These are phyloP conservation scores for Blastobotrys serpentis DNA, from an alignment of 1,139 yeast species.

Conservation along the genomic window DNA sequence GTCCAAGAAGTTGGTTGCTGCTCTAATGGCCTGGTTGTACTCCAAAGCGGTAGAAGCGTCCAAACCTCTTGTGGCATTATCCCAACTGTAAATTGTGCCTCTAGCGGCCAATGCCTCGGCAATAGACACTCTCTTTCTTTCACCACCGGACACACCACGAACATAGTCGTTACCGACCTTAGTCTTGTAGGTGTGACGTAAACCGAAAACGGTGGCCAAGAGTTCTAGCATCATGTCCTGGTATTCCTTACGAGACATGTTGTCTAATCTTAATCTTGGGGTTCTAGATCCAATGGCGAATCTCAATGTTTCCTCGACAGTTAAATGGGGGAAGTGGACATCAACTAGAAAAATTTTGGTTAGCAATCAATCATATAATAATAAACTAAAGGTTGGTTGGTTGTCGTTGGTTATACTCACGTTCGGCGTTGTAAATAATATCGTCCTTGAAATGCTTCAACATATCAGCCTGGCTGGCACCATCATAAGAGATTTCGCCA, in stretches of 20 bases:
- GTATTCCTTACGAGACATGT: constrained; percentile 49
- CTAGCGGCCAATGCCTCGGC: constrained; percentile 62
- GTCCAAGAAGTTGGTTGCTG: constrained; percentile 55
- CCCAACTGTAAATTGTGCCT: constrained; percentile 65
- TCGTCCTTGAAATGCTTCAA: constrained; percentile 49
- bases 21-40: constrained; percentile 61
- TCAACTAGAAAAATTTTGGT: constrained; percentile 37
- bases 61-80: constrained; percentile 76
- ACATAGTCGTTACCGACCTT: constrained; percentile 62
- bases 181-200: constrained; percentile 54
- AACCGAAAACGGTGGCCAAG: constrained; percentile 57
- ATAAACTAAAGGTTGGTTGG: constrained; percentile 7
- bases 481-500: constrained; percentile 52
- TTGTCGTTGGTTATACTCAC: too few species aligned
- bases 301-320: constrained; percentile 60
- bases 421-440: constrained; percentile 59
- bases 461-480: constrained; percentile 51
- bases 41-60: constrained; percentile 75
- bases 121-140: constrained; percentile 60
- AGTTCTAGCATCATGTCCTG: constrained; percentile 50
- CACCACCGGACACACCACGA: constrained; percentile 67
- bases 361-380: not conserved
- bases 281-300: constrained; percentile 61
- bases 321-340: constrained; percentile 61
- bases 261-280: constrained; percentile 54